phyloP scores from a whole-genome alignment of 2,329 filamentous ascomycete genomes.

The Parastagonospora avenae region DNA sequence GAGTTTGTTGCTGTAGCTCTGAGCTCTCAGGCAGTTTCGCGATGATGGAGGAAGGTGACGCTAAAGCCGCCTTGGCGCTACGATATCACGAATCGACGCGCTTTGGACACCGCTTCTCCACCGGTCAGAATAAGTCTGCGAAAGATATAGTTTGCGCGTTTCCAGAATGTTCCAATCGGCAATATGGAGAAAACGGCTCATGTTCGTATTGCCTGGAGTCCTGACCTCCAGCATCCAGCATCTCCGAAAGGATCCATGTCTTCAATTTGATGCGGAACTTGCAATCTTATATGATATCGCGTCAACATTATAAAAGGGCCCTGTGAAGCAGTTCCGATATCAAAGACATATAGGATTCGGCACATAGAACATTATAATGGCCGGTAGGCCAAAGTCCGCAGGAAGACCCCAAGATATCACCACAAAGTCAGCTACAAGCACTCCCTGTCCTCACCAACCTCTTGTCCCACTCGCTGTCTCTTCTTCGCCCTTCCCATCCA shows the following conservation, averaged over 20 bases:
- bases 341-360: no score
- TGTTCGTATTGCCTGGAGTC: neutral
- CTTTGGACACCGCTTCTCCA: neutral
- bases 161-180: neutral
- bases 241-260: neutral
- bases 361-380: no score
- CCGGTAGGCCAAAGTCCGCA: no score
- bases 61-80: neutral
- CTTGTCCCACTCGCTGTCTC: conserved; percentile 41
- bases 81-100: conserved; percentile 12
- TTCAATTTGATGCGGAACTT: neutral
- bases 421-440: neutral
- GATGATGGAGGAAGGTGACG: conserved; percentile 12
- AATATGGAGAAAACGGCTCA: neutral
- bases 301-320: no score
- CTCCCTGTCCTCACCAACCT: conserved; percentile 13
- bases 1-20: conserved; percentile 22
- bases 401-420: no score
- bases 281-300: no score
- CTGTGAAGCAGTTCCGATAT: no score
- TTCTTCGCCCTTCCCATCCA: conserved; percentile 30
- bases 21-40: conserved; percentile 22
- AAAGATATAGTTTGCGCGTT: neutral
- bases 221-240: neutral
- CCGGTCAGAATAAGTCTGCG: neutral